Base-by-base conservation (phyloP, 805 yeast species). In the Starmerella roubikii region DNA sequence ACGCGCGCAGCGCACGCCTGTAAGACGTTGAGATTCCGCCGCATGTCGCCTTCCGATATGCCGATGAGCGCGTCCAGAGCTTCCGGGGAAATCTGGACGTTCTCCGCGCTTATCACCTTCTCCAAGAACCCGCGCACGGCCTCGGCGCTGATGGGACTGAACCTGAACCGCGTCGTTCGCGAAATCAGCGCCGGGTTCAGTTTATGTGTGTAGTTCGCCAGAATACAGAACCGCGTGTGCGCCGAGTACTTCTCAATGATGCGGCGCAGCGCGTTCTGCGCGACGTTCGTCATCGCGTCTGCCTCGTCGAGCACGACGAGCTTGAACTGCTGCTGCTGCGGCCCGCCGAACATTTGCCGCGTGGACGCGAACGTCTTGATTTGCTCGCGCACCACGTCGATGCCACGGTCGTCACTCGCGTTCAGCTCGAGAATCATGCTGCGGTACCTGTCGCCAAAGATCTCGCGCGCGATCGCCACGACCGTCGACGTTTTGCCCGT, bases 351-450 rank as follows among this genome's bases (percentile, higher is more conserved):
- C 38, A 91, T 88, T 58, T 91, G 98, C 68, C 84, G 76, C 1
- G 98, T 91, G 23, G 88, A 75, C 10, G 98, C 98, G 62, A 91
- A 91, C 50, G 81, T 85, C 66, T 91, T 91, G 64, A 91, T 86
- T 60, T 86, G 96, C 52, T 88, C 88, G 49, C 99, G 72, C 16
- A 91, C 97, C 32, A 91, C 97, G 52, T 88, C 96, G 48, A 91
- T 91, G 48, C 99, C 99, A 62, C 99, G 73, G 59, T 91, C 99
- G 58, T 91, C 99, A 3, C 93, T 79, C 3, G 99, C 99, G 61
- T 91, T 91, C 59, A 91, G 68, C 57, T 91, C 99, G 42, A 91
- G 62, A 2, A 91, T 95, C 94, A 84, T 83, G 55, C 83, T 83
- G 51, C 69, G 72, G 58, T 84, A 85, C 47, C 69, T 67, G 44